Percentiles rank a stretch among this genome's conserved stretches.
These are phyloP conservation scores for Magnolia changhungtana DNA, from an alignment of 164 flowering plant genomes.

Conservation along the genomic window DNA sequence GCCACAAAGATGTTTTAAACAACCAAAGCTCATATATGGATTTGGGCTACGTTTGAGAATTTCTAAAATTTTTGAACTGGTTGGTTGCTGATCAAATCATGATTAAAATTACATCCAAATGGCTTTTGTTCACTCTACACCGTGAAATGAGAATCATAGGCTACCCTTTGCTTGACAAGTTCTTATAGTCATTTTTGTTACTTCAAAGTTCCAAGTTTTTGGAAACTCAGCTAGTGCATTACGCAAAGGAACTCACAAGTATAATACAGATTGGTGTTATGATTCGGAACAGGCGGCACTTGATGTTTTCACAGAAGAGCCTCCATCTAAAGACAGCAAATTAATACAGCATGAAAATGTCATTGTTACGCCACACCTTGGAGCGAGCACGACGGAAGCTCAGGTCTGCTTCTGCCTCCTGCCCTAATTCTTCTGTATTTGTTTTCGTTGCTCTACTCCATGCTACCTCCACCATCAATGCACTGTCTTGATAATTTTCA, in stretches of 20 bases:
- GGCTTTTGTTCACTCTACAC: no score
- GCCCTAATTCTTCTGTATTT: neutral
- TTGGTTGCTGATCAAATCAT: no score
- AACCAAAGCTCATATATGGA: no score
- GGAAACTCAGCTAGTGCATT: neutral
- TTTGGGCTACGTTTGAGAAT: no score
- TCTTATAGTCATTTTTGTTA: no score
- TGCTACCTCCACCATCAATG: neutral
- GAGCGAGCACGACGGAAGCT: conserved; percentile 86
- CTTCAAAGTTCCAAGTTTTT: no score
- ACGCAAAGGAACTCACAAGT: neutral
- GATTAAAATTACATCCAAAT: no score
- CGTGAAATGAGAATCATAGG: no score
- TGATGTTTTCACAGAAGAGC: conserved; percentile 83
- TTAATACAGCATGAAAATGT: conserved; percentile 66
- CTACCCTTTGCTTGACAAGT: no score
- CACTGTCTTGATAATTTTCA: conserved; percentile 9
- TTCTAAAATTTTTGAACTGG: no score
- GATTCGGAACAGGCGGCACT: conserved; percentile 63
- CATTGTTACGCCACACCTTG: conserved; percentile 78
- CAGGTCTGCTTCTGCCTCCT: conserved; percentile 38
- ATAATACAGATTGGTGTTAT: neutral
- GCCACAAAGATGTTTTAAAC: no score
- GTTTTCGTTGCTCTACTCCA: neutral
- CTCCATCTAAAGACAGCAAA: conserved; percentile 61